Evolutionary conservation across 2,329 filamentous ascomycete species (phyloP), one percentile per base, ranked within the genome.

Genomic region (Ophiocordyceps polyrhachis-furcata): DNA sequence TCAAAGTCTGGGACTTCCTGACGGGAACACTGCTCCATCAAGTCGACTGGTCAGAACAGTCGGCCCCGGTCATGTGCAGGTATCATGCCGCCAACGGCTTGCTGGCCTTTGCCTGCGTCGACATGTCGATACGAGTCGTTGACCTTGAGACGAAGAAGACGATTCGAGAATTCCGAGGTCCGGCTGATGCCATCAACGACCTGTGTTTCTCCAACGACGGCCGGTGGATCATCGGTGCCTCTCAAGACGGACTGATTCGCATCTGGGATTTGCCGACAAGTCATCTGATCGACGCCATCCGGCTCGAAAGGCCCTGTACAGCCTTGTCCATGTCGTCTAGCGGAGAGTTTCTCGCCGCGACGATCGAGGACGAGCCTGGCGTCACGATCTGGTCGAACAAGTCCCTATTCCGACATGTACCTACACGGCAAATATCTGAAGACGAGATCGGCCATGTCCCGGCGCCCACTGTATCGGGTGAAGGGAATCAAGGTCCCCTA

Each of bases 1-100:
- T 96, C 54, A 96, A 95, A 66, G 96, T 98, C 58, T 98, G 93
- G 93, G 84, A 93, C 51, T 93, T 98, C 50, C 62, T 78, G n/a
- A 85, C 83, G 0, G 91, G 89, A 8, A 73, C 76, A 41, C 70
- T 96, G 3, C 58, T 83, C 12, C 74, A 89, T 49, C 79, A 95
- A 56, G 76, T 96, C 44, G 79, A 88, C 58, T 93, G 87, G 82
- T 76, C 81, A 41, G 61, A 62, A 6, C 84, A 83, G 72, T 79
- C 79, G 5, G 74, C 79, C 41, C 79, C 93, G 44, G 83, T 77
- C 0, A 78, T 74, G 15, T 79, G 89, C 52, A 79, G 80, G 46
- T 91, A 93, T 58, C 88, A 93, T 56, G 70, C 81, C 4, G 74
- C 78, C 3, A 94, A 81, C 54, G 88, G 94, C 53, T 69, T 98